Evolutionary conservation across 805 yeast genomes (phyloP).

Genomic region (Nakazawaea ishiwadae): DNA sequence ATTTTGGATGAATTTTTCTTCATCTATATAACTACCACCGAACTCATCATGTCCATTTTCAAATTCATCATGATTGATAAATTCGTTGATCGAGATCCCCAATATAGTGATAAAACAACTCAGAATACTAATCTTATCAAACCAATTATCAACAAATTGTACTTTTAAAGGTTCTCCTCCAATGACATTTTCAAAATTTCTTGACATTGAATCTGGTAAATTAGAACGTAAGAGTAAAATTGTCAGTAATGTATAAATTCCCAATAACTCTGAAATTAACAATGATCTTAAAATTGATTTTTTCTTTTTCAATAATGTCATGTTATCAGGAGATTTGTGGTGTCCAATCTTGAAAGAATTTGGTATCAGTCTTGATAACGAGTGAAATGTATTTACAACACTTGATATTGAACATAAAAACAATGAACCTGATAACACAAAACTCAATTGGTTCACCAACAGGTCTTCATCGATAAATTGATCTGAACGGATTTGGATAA

Average conservation of each 20-base stretch:
- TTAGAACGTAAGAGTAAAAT: conserved; percentile 44
- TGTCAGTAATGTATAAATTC: conserved; percentile 48
- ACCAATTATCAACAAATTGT: conserved; percentile 47
- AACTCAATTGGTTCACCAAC: conserved; percentile 40
- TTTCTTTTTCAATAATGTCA: too few relatives aligned
- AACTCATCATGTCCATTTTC: conserved; percentile 18
- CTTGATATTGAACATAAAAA: conserved; percentile 63
- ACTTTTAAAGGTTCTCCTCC: conserved; percentile 28
- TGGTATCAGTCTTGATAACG: conserved; percentile 30
- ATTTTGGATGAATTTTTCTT: conserved; percentile 28
- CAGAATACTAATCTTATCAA: conserved; percentile 45
- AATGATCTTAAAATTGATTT: conserved; percentile 17
- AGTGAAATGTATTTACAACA: conserved; percentile 56
- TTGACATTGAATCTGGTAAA: conserved; percentile 39
- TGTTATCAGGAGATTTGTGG: conserved; percentile 8
- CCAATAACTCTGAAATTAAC: conserved; percentile 39
- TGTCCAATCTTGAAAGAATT: conserved; percentile 3
- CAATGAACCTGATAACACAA: conserved; percentile 52
- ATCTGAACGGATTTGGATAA: conserved; percentile 22
- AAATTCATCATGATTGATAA: conserved; percentile 17
- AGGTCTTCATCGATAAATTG: conserved; percentile 32
- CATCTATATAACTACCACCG: conserved; percentile 24
- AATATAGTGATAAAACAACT: conserved; percentile 32
- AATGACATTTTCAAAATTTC: conserved; percentile 32
- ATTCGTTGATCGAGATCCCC: conserved; percentile 21